A percentile compares a stretch with the other conserved stretches of the same genome.
Conservation (phyloP, 2,329 filamentous ascomycete species). For the Claviceps capensis region DNA sequence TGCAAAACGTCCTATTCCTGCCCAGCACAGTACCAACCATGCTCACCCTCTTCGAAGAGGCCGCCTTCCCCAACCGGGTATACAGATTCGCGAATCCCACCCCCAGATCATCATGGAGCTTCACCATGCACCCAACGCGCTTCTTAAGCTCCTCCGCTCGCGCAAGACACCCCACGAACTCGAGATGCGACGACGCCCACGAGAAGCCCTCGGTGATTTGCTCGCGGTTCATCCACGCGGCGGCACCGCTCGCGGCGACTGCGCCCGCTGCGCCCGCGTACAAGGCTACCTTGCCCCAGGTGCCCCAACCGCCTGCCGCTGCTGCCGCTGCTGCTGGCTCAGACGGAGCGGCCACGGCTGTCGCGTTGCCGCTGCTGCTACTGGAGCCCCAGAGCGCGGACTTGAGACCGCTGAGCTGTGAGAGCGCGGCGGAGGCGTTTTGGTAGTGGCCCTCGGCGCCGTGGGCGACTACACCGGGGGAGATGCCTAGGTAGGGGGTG, state of each 20-base stretch:
- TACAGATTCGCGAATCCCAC: slow-evolving; percentile 81
- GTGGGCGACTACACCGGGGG: slow-evolving; percentile 71
- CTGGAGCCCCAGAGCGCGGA: slow-evolving; percentile 45
- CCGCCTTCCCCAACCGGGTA: slow-evolving; percentile 63
- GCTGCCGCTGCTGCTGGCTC: neutral
- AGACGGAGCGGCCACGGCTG: neutral
- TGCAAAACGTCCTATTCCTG: slow-evolving; percentile 75
- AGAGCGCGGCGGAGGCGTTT: slow-evolving; percentile 55
- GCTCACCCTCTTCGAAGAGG: slow-evolving; percentile 37
- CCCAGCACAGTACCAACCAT: slow-evolving; percentile 47
- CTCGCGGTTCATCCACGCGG: slow-evolving; percentile 75
- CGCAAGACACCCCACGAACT: slow-evolving; percentile 83
- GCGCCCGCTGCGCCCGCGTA: slow-evolving; percentile 74
- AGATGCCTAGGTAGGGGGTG: slow-evolving; percentile 78
- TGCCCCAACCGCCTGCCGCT: slow-evolving; percentile 44
- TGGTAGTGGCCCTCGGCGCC: slow-evolving; percentile 76
- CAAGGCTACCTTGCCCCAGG: slow-evolving; percentile 76
- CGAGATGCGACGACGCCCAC: slow-evolving; percentile 82
- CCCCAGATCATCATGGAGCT: slow-evolving; percentile 47
- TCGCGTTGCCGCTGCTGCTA: slow-evolving; percentile 1
- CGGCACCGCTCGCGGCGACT: slow-evolving; percentile 67
- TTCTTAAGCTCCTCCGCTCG: slow-evolving; percentile 69
- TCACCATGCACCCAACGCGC: slow-evolving; percentile 55
- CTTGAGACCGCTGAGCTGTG: slow-evolving; percentile 50
- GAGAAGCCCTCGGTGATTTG: slow-evolving; percentile 61